Conservation (phyloP, 441 rosid species). For the Isatis lusitanica region DNA sequence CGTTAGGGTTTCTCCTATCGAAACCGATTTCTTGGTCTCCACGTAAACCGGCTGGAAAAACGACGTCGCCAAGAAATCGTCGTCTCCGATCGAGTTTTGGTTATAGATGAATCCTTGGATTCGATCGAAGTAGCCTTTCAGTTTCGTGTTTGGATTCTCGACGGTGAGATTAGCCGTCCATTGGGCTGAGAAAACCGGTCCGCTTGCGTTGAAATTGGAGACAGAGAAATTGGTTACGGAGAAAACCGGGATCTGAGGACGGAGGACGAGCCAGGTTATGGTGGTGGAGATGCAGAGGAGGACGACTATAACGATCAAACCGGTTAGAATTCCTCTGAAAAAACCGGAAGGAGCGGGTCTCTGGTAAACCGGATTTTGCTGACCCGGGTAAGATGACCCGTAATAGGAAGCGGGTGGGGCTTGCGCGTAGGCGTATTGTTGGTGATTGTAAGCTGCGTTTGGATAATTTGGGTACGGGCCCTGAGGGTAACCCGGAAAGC, state of each 20-base stretch:
- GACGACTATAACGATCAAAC: conserved; percentile 32
- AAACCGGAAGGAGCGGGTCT: conserved; percentile 32
- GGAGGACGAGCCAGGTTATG: conserved; percentile 36
- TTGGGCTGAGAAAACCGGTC: conserved; percentile 41
- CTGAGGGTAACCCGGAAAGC: conserved; percentile 31
- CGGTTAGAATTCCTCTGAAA: conserved; percentile 39
- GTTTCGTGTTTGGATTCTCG: conserved; percentile 41
- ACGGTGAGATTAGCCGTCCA: conserved; percentile 45
- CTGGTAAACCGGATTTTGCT: conserved; percentile 32
- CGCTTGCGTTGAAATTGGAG: conserved; percentile 39
- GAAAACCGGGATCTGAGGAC: conserved; percentile 42
- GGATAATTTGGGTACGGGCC: conserved; percentile 32
- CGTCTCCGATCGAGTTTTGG: conserved; percentile 21
- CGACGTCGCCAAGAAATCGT: conserved; percentile 32
- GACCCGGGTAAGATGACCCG: conserved; percentile 26
- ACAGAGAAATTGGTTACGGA: conserved; percentile 44
- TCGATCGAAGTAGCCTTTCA: conserved; percentile 38
- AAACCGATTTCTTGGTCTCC: conserved; percentile 25
- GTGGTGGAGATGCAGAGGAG: conserved; percentile 27
- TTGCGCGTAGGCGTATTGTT: conserved; percentile 38
- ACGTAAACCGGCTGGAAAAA: conserved; percentile 30
- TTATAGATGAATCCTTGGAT: conserved; percentile 34
- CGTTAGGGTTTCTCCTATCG: conserved; percentile 16
- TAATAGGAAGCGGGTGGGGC: conserved; percentile 47
- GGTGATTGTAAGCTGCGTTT: conserved; percentile 29